These are phyloP conservation scores for Kregervanrija fluxuum DNA, from an alignment of 805 yeast species.

Conservation along the genomic window DNA sequence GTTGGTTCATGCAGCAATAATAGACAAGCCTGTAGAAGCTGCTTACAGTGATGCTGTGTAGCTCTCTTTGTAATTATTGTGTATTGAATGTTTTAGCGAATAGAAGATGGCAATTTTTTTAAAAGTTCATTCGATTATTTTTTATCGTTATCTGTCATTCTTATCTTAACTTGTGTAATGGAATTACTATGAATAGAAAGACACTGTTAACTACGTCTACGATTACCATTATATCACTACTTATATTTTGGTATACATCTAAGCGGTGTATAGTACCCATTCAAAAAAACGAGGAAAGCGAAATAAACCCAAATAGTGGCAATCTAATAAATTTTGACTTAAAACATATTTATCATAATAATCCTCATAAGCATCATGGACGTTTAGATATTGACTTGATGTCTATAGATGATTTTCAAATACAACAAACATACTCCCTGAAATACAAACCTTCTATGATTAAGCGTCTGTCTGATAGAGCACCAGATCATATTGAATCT, in stretches of 20 bases:
- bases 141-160: no score
- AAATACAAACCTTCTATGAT: conserved; percentile 11
- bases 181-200: no score
- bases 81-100: no score
- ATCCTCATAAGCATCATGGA: conserved; percentile 40
- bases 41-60: conserved; percentile 73
- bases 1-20: conserved; percentile 77
- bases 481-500: conserved; percentile 60
- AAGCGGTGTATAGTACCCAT: background rate
- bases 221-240: background rate
- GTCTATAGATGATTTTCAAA: background rate
- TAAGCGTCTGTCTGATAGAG: conserved; percentile 36
- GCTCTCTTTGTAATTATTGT: background rate
- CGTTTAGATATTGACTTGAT: conserved; percentile 21
- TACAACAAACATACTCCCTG: conserved; percentile 11
- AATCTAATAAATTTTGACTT: conserved; percentile 23
- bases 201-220: no score
- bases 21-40: conserved; percentile 94
- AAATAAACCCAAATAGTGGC: no score
- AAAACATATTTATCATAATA: conserved; percentile 58
- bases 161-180: no score
- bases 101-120: no score
- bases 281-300: no score
- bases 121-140: no score
- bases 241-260: background rate